Percentiles rank a stretch among this genome's conserved stretches.
Conservation (phyloP, 768 basidiomycete genomes). For the Tephrocybe sp. region DNA sequence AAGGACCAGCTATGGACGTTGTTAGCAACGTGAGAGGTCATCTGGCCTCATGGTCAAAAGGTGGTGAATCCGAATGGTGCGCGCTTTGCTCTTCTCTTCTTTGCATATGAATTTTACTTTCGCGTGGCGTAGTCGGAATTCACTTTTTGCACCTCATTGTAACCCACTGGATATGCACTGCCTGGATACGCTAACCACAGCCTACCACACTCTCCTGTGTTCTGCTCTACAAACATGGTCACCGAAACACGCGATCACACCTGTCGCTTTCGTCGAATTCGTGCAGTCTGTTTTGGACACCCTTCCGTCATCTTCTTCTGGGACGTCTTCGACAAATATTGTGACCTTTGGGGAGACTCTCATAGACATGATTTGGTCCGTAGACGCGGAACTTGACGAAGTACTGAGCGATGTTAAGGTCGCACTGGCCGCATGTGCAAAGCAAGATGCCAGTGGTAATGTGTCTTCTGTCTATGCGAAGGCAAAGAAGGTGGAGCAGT, state of each 20-base stretch:
- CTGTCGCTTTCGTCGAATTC: constrained; percentile 58
- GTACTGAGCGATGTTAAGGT: constrained; percentile 54
- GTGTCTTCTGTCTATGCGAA: constrained; percentile 29
- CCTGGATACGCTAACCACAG: constrained; percentile 59
- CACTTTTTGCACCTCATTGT: constrained; percentile 60
- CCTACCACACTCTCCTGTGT: constrained; percentile 67
- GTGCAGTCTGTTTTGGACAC: constrained; percentile 58
- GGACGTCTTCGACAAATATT: constrained; percentile 43
- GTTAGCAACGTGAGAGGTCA: constrained; percentile 50
- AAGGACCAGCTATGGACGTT: constrained; percentile 52
- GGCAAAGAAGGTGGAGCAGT: constrained; percentile 47
- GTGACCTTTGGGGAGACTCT: constrained; percentile 64
- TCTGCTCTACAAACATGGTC: constrained; percentile 61
- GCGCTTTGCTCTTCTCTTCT: constrained; percentile 20
- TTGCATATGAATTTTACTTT: constrained; percentile 17
- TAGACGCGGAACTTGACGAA: constrained; percentile 79
- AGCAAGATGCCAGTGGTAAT: constrained; percentile 23
- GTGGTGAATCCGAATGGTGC: constrained; percentile 67
- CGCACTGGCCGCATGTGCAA: constrained; percentile 34
- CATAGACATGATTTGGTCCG: constrained; percentile 80
- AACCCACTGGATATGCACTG: constrained; percentile 54
- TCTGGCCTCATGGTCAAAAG: constrained; percentile 54
- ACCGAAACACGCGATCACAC: constrained; percentile 43
- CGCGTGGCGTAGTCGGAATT: constrained; percentile 50
- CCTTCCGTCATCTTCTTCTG: constrained; percentile 73